Evolutionary conservation across 129 eudicot genomes (phyloP).

Genomic region (Ambrosia artemisiifolia): DNA sequence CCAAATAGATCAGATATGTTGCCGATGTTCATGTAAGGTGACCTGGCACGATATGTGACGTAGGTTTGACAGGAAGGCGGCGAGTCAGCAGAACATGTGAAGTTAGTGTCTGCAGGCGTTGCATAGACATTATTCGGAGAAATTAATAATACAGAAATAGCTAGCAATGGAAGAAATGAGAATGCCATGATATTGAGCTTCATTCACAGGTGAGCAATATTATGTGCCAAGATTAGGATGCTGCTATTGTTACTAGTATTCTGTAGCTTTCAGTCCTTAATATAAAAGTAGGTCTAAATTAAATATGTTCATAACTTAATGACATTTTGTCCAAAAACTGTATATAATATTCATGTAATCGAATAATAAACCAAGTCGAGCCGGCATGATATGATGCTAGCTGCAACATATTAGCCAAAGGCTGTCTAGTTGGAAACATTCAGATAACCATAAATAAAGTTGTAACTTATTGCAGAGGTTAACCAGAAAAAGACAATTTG

Average conservation of each 20-base stretch:
- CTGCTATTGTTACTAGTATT: constrained; percentile 26
- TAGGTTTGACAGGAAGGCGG: constrained; percentile 59
- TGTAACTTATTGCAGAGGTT: constrained; percentile 29
- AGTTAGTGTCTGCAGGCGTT: constrained; percentile 44
- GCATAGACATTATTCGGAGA: constrained; percentile 27
- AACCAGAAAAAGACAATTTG: constrained; percentile 34
- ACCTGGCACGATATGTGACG: constrained; percentile 49
- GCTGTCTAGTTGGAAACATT: constrained; percentile 22
- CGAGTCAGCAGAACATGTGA: constrained; percentile 50
- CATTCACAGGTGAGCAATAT: constrained; percentile 14
- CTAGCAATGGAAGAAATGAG: constrained; percentile 30
- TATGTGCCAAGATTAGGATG: constrained; percentile 28
- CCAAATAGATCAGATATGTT: constrained; percentile 60
- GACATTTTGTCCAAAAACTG: constrained; percentile 28
- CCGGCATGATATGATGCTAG: constrained; percentile 36
- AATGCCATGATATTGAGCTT: constrained; percentile 44
- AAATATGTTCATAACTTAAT: constrained; percentile 30
- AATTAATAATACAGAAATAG: constrained; percentile 27
- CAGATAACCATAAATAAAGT: constrained; percentile 1
- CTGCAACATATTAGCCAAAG: constrained; percentile 4
- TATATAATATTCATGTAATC: constrained; percentile 22
- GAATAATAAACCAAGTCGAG: constrained; percentile 34
- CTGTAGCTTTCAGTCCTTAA: constrained; percentile 27
- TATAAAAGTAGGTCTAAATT: constrained; percentile 12
- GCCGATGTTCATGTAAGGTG: constrained; percentile 51